A percentile compares a stretch with the other conserved stretches of the same genome.
Evolutionary conservation across 805 yeast genomes (phyloP).

Genomic region (Metschnikowia sp.): DNA sequence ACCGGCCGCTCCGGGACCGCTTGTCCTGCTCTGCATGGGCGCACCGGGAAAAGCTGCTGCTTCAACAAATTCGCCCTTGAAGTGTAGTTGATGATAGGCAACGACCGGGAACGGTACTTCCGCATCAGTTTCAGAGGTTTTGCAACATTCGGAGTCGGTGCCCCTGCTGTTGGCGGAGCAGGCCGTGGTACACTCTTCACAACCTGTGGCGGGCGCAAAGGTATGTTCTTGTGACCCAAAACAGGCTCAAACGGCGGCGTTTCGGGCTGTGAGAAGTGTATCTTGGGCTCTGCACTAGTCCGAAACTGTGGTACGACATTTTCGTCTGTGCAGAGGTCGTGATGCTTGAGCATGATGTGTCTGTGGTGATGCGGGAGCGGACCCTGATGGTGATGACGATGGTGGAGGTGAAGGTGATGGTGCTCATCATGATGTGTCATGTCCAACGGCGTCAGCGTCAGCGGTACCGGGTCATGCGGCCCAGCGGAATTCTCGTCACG

Average conservation of each 20-base stretch:
- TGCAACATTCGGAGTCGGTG: not conserved
- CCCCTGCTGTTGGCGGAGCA: too few species aligned
- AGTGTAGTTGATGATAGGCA: conserved; percentile 41
- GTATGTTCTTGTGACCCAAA: conserved; percentile 10
- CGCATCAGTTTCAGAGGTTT: conserved; percentile 35
- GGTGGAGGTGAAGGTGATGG: conserved; percentile 10
- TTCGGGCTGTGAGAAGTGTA: too few species aligned
- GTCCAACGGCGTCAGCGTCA: conserved; percentile 12
- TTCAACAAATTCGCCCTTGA: conserved; percentile 14
- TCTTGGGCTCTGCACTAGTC: too few species aligned
- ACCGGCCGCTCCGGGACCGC: conserved; percentile 6
- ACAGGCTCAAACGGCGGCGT: conserved; percentile 3
- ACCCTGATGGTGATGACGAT: conserved; percentile 8
- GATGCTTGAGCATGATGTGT: conserved; percentile 21
- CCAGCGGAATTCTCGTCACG: conserved; percentile 6
- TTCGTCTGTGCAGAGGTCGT: conserved; percentile 17
- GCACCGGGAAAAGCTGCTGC: conserved; percentile 11
- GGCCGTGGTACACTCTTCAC: conserved; percentile 6
- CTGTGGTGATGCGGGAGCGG: conserved; percentile 8
- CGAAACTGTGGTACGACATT: too few species aligned
- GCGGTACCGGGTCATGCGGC: conserved; percentile 10
- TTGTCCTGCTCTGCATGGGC: conserved; percentile 15
- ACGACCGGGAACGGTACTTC: conserved; percentile 36
- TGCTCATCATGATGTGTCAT: conserved; percentile 1
- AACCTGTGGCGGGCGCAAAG: conserved; percentile 7